Percentiles rank a stretch among this genome's conserved stretches.
These are phyloP conservation scores for Phaeotremella skinneri DNA, from an alignment of 768 basidiomycete species.

Conservation along the genomic window DNA sequence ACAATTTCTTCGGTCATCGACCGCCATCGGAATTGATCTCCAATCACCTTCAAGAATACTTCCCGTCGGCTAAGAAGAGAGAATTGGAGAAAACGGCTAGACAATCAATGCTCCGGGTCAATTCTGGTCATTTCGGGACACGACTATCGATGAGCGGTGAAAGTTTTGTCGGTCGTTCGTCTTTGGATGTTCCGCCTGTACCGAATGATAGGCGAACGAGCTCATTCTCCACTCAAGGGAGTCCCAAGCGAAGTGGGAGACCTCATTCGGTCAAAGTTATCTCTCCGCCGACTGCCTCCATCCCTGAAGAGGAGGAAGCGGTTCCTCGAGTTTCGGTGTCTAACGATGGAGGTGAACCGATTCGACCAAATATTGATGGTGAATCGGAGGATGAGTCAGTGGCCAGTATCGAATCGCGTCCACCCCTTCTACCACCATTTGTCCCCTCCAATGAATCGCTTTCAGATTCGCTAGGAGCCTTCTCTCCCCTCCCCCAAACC, in stretches of 20 bases:
- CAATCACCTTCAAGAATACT: constrained; percentile 88
- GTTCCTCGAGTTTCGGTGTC: constrained; percentile 46
- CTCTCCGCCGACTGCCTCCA: constrained; percentile 33
- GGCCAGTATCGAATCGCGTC: constrained; percentile 25
- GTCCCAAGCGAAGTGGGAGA: constrained; percentile 11
- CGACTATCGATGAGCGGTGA: constrained; percentile 27
- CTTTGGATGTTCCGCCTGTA: constrained; percentile 11
- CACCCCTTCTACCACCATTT: constrained; percentile 49
- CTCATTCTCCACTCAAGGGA: not conserved
- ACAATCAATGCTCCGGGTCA: constrained; percentile 76
- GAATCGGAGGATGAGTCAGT: constrained; percentile 27
- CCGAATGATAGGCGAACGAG: constrained; percentile 13
- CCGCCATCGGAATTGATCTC: constrained; percentile 97
- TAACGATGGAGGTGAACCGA: constrained; percentile 33
- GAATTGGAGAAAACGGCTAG: constrained; percentile 82
- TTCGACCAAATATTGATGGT: constrained; percentile 36
- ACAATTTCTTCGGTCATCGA: constrained; percentile 95
- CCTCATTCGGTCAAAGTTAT: constrained; percentile 23
- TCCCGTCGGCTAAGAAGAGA: constrained; percentile 89
- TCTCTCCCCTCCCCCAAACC: constrained; percentile 44
- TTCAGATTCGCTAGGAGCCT: constrained; percentile 63
- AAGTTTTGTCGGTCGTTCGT: constrained; percentile 2
- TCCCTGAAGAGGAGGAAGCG: constrained; percentile 41
- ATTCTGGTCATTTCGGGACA: constrained; percentile 39
- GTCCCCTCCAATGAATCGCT: constrained; percentile 63